Base-by-base conservation (phyloP, 2,329 filamentous ascomycete species). In the Dichotomopilus funicola region DNA sequence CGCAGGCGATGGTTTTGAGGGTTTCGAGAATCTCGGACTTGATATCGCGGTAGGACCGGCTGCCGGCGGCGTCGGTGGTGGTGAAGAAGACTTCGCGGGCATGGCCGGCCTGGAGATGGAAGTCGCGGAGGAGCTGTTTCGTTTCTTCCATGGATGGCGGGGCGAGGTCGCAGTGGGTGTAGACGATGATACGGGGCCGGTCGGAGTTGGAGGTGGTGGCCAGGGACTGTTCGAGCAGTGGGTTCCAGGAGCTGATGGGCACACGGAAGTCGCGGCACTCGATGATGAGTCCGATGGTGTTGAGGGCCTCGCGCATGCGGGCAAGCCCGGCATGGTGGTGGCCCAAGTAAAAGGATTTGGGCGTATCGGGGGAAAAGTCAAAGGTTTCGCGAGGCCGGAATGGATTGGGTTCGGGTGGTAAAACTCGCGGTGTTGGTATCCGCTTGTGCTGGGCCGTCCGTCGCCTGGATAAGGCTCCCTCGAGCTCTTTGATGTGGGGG, bases 251-350 rank as follows among this genome's bases (percentile, higher is more conserved):
- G 0, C 91, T 91, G 8, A 97, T 74, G 0, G 94, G 94, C 0
- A 96, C 85, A 48, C 94, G 86, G 68, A 91, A 91, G 75, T 99
- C 94, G 67, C 94, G 88, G 70, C 91, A 96, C 75, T 99, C 94
- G 67, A 99, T 82, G 53, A 99, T 83, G 44, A 97, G 83, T 66
- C 91, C 88, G 65, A 96, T 88, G 60, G 83, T 85, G 34, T 85
- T 83, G 49, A 99, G 80, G 68, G 88, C 79, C 41, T 82, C 82
- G 68, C 89, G 88, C 86, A 97, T 96, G 68, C 88, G 87, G 48
- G 80, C 77, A 36, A 96, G 78, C 12, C 89, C 94, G 8, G 88
- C 81, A 58, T 83, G 82, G 77, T 99, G 94, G 73, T 99, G 94
- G 59, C 94, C 94, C 47, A 97, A 80, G 74, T 89, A 99, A 74